Percentiles rank a stretch among this genome's conserved stretches.
These are phyloP conservation scores for Cryptococcus jaspeensis DNA, from an alignment of 1,284 basidiomycete genomes.

Conservation along the genomic window DNA sequence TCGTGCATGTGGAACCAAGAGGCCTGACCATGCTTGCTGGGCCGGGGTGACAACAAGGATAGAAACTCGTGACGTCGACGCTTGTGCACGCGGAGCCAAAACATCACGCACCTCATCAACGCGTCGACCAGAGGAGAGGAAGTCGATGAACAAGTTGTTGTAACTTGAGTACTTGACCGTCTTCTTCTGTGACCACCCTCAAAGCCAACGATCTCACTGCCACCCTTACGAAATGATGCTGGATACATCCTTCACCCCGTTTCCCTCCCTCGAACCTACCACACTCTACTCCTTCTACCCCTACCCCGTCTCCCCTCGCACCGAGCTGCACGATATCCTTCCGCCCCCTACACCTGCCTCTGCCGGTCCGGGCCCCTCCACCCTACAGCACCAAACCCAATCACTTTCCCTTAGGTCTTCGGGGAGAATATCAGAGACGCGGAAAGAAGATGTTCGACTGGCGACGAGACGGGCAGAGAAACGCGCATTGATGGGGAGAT, in stretches of 20 bases:
- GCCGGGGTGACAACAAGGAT: no score
- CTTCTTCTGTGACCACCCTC: no score
- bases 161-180: no score
- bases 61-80: neutral
- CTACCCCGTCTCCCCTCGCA: constrained; percentile 28
- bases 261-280: constrained; percentile 19
- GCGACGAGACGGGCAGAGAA: constrained; percentile 20
- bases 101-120: neutral
- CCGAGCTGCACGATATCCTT: constrained; percentile 20
- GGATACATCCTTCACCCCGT: constrained; percentile 3
- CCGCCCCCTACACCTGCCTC: constrained; percentile 2
- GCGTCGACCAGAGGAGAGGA: no score
- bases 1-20: no score
- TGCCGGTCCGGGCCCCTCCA: constrained; percentile 1
- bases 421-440: neutral
- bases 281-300: constrained; percentile 36
- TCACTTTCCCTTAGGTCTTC: neutral
- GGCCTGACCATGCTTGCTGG: no score
- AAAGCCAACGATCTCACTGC: no score
- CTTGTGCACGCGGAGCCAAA: neutral
- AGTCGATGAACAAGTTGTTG: no score
- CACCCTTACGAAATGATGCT: constrained; percentile 14
- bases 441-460: neutral
- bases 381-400: neutral
- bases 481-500: constrained; percentile 33